These are phyloP conservation scores for Pestalotiopsis sp. DNA, from an alignment of 2,329 filamentous ascomycete species.

Conservation along the genomic window DNA sequence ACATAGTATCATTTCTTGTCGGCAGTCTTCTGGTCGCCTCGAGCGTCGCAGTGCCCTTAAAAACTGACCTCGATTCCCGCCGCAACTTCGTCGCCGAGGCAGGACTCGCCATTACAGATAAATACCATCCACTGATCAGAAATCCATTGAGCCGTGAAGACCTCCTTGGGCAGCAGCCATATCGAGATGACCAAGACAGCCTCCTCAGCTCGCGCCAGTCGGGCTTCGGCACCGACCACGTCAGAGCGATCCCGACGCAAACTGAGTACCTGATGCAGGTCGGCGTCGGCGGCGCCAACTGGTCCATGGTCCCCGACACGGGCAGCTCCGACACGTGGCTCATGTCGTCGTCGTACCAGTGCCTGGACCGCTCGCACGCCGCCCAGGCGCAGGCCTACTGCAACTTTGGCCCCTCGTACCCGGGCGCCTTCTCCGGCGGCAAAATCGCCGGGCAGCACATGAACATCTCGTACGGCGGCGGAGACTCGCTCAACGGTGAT, in stretches of 20 bases:
- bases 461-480: conserved; percentile 32
- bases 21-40: conserved; percentile 16
- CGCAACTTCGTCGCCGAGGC: conserved; percentile 21
- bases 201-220: conserved; percentile 15
- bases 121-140: conserved; percentile 21
- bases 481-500: conserved; percentile 29
- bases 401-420: conserved; percentile 30
- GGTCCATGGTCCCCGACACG: conserved; percentile 33
- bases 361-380: conserved; percentile 25
- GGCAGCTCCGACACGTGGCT: conserved; percentile 36
- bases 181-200: conserved; percentile 15
- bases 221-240: conserved; percentile 23
- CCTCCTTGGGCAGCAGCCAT: conserved; percentile 16
- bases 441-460: conserved; percentile 29
- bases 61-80: conserved; percentile 16
- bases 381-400: conserved; percentile 24
- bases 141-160: conserved; percentile 13
- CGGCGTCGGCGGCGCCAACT: conserved; percentile 24
- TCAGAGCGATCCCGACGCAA: conserved; percentile 23
- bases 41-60: conserved; percentile 17
- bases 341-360: conserved; percentile 28
- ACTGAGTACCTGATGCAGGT: conserved; percentile 34
- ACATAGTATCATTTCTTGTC: conserved; percentile 6
- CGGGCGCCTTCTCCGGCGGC: conserved; percentile 32
- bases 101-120: conserved; percentile 23